Percentiles rank a stretch among this genome's conserved stretches.
These are phyloP conservation scores for Cynara cardunculus DNA, from an alignment of 129 eudicot species.

Conservation along the genomic window DNA sequence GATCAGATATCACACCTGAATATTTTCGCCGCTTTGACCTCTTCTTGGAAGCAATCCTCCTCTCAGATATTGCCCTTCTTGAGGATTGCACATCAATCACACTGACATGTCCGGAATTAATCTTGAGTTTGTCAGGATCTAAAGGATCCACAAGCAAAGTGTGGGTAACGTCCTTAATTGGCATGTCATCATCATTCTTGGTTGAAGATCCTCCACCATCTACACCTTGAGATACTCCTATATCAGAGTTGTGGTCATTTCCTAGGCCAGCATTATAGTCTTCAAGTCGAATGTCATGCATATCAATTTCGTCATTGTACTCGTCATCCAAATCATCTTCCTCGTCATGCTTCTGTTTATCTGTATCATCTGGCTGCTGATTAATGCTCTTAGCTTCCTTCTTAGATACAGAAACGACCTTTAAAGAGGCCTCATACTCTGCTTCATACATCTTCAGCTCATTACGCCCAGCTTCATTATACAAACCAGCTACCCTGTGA, in stretches of 20 bases:
- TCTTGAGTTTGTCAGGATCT: conserved; percentile 31
- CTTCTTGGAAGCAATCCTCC: conserved; percentile 54
- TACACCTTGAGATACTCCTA: conserved; percentile 29
- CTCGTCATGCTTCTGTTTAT: conserved; percentile 26
- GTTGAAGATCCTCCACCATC: conserved; percentile 35
- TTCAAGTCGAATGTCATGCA: conserved; percentile 74
- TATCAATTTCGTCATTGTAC: conserved; percentile 88
- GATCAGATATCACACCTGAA: conserved; percentile 51
- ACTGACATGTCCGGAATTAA: conserved; percentile 37
- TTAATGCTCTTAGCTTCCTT: conserved; percentile 19
- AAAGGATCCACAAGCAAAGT: conserved; percentile 36
- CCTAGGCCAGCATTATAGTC: conserved; percentile 53
- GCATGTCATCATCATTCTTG: conserved; percentile 24
- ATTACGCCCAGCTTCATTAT: conserved; percentile 96
- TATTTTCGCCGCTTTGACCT: conserved; percentile 58
- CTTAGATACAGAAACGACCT: conserved; percentile 37
- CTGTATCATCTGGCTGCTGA: conserved; percentile 34
- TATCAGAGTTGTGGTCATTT: conserved; percentile 30
- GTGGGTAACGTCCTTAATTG: conserved; percentile 40
- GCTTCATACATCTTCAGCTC: conserved; percentile 88
- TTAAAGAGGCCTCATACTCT: conserved; percentile 87
- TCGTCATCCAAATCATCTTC: conserved; percentile 71
- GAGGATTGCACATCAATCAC: conserved; percentile 38
- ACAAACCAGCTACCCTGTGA: conserved; percentile 55
- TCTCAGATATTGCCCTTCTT: conserved; percentile 50